phyloP scores from a whole-genome alignment of 306 rosid genomes.

The Leucaena leucocephala region DNA sequence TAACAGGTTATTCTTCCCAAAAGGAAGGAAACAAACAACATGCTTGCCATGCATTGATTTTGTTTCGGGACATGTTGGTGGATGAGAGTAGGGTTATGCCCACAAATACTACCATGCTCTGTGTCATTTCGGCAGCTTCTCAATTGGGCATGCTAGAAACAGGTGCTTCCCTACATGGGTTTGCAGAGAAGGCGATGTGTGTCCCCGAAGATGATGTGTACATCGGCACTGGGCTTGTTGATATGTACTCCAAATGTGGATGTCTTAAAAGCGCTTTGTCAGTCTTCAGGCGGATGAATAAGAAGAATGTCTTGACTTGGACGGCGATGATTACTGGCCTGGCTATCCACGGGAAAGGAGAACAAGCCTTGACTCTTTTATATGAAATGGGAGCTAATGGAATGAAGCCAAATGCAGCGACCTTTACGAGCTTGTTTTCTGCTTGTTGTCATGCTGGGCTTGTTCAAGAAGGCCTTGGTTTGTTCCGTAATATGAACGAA shows the following conservation, averaged over 20 bases:
- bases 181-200: constrained; percentile 53
- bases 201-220: constrained; percentile 67
- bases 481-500: constrained; percentile 54
- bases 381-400: constrained; percentile 59
- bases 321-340: constrained; percentile 74
- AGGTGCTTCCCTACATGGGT: constrained; percentile 71
- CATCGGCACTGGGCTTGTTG: constrained; percentile 77
- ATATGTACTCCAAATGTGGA: constrained; percentile 89
- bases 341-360: constrained; percentile 81
- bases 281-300: constrained; percentile 53
- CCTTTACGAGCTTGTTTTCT: constrained; percentile 52
- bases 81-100: constrained; percentile 57
- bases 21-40: constrained; percentile 40
- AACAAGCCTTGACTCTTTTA: constrained; percentile 60
- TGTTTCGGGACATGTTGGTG: constrained; percentile 51
- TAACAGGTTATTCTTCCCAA: constrained; percentile 65
- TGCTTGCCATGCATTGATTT: constrained; percentile 29
- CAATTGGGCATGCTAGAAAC: constrained; percentile 63
- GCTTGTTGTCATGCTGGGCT: constrained; percentile 77
- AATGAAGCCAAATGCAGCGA: constrained; percentile 60
- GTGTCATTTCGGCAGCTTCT: constrained; percentile 68
- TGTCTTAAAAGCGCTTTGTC: constrained; percentile 57
- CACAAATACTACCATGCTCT: constrained; percentile 68
- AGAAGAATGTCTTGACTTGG: constrained; percentile 75
- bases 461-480: constrained; percentile 58